Conservation (phyloP, 2,329 filamentous ascomycete genomes). For the Blastomyces silverae region DNA sequence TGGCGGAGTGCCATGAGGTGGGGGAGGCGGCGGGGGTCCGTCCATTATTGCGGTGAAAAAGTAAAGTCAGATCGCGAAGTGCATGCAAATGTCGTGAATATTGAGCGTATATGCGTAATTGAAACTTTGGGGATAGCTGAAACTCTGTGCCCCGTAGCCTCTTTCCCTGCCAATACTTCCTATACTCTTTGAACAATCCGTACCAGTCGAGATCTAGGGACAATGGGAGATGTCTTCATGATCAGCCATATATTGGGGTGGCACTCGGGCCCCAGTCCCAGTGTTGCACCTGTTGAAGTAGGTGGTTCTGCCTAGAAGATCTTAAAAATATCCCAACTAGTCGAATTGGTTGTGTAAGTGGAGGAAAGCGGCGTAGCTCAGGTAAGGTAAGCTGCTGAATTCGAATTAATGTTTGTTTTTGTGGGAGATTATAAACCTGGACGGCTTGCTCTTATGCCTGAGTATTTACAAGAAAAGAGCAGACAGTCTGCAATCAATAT, state of each 20-base stretch:
- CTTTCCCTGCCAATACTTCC: neutral
- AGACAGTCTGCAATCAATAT: neutral
- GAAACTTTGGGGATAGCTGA: neutral
- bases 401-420: neutral
- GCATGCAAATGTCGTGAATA: neutral
- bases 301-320: neutral
- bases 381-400: neutral
- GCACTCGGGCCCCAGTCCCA: constrained; percentile 11
- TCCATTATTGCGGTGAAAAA: constrained; percentile 28
- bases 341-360: neutral
- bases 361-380: neutral
- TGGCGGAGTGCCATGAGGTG: constrained; percentile 73
- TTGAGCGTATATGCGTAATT: neutral
- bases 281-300: neutral
- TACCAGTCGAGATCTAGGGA: constrained; percentile 1
- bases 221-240: constrained; percentile 8
- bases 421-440: neutral
- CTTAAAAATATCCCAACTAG: neutral
- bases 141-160: neutral
- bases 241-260: constrained; percentile 8
- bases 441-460: neutral
- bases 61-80: neutral
- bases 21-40: constrained; percentile 58
- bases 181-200: constrained; percentile 4
- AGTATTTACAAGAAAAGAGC: neutral